Base-by-base conservation (phyloP, 805 yeast genomes). In the Naumovozyma castellii region DNA sequence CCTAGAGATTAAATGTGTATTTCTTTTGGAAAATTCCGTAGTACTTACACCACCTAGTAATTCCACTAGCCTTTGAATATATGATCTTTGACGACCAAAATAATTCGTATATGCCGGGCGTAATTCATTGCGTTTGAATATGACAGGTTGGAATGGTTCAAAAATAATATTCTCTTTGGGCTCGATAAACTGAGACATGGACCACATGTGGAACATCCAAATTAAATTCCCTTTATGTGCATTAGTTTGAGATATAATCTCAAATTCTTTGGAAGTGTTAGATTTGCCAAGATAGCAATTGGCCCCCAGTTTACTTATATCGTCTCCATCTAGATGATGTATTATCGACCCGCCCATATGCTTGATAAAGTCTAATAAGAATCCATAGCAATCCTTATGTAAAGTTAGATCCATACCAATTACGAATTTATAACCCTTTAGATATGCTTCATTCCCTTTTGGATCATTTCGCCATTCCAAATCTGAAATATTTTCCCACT, bases 31-130 rank as follows among this genome's bases (percentile, higher is more conserved):
- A 36, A 83, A 62, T 32, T 73, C 67, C 0, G 83, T 75, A 1
- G 94, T 80, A 57, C 82, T 85, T 0, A 62, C 62, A 0, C 90
- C 97, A 2, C 97, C 97, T 51, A 85, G 55, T 0, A 80, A 67
- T 16, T 67, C 66, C 3, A 82, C 74, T 10, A 90, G 64, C 35
- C 68, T 68, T 39, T 78, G 76, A 28, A 92, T 61, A 50, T 85
- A 90, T 30, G 67, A 64, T 33, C 98, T 65, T 1, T 94, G 83
- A 53, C 83, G 92, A 0, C 97, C 97, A 17, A 82, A 73, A 54
- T 84, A 87, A 51, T 86, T 85, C 0, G 96, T 80, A 3, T 84
- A 73, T 8, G 86, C 71, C 9, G 86, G 72, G 3, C 68, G 63
- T 30, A 76, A 57, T n/a, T 72, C 68, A 13, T 64, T 62, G 67